Conservation (phyloP, 768 basidiomycete genomes). For the Crassisporium funariophilum region DNA sequence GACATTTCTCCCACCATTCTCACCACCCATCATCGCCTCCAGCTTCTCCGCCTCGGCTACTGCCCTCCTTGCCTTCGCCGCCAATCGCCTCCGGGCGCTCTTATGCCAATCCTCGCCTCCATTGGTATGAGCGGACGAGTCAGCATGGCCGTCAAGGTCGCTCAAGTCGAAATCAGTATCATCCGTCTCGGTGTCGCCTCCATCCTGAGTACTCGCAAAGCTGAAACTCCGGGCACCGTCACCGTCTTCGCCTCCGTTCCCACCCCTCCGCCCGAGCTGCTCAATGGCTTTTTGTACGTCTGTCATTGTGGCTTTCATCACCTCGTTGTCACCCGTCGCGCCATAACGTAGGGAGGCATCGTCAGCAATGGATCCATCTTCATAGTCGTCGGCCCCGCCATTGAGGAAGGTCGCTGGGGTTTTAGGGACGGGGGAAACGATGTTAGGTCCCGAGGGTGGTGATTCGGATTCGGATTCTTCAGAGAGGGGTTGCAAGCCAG, state of each 20-base stretch:
- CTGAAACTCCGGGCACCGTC: conserved; percentile 74
- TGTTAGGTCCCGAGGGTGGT: conserved; percentile 26
- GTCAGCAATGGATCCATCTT: conserved; percentile 12
- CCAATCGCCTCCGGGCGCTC: conserved; percentile 63
- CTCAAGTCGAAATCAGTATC: conserved; percentile 54
- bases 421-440: conserved; percentile 39
- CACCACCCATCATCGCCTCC: conserved; percentile 24
- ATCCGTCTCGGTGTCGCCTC: conserved; percentile 57
- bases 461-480: conserved; percentile 49
- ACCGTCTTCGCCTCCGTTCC: conserved; percentile 50
- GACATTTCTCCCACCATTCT: conserved; percentile 15
- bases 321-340: conserved; percentile 45
- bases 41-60: conserved; percentile 49
- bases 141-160: conserved; percentile 50
- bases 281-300: conserved; percentile 92
- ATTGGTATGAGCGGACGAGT: conserved; percentile 32
- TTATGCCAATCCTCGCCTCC: conserved; percentile 64
- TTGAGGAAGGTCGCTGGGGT: conserved; percentile 32
- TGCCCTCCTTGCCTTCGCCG: conserved; percentile 65
- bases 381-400: conserved; percentile 25
- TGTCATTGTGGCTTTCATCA: conserved; percentile 87
- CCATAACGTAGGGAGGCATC: conserved; percentile 18
- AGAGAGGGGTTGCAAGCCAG: conserved; percentile 43
- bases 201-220: conserved; percentile 69
- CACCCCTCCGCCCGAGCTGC: conserved; percentile 63